Evolutionary conservation across 108 stramenopile genomes (phyloP).

Genomic region (Cyclostephanos invisitatus): DNA sequence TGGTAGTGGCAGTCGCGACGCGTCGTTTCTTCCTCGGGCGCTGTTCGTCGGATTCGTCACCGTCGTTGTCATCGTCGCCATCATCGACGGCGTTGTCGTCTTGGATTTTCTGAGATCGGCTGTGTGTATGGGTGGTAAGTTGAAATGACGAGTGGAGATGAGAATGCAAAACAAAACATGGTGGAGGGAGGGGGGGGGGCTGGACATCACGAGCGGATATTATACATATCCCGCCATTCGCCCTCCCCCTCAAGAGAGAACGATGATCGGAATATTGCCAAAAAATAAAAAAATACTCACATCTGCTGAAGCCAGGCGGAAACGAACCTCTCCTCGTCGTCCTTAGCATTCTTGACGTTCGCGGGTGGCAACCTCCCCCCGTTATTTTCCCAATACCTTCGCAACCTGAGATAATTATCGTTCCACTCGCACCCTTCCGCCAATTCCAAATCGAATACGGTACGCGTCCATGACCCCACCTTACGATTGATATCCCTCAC

Average conservation of each 20-base stretch:
- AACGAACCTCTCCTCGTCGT: conserved; percentile 36
- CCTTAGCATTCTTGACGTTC: conserved; percentile 4
- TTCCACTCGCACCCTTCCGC: conserved; percentile 44
- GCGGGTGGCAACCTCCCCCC: conserved; percentile 35
- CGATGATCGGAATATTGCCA: no score
- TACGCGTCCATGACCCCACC: conserved; percentile 33
- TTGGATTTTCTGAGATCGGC: conserved; percentile 1
- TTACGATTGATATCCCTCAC: conserved; percentile 7
- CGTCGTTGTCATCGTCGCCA: not conserved
- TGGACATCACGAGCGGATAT: no score
- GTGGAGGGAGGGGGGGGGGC: no score
- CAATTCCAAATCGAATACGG: conserved; percentile 46
- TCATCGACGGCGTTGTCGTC: conserved; percentile 22
- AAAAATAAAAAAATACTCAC: not conserved
- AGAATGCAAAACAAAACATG: not conserved
- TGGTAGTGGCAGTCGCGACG: not conserved
- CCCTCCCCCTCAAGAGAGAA: no score
- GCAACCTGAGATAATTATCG: conserved; percentile 25
- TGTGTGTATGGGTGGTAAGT: not conserved
- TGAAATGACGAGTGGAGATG: not conserved
- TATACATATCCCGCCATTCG: not conserved
- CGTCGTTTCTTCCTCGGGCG: conserved; percentile 5
- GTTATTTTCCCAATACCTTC: conserved; percentile 16
- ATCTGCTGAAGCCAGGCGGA: conserved; percentile 34
- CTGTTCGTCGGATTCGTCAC: not conserved